Conservation (phyloP, 1,284 basidiomycete species). For the Marasmius sp. region DNA sequence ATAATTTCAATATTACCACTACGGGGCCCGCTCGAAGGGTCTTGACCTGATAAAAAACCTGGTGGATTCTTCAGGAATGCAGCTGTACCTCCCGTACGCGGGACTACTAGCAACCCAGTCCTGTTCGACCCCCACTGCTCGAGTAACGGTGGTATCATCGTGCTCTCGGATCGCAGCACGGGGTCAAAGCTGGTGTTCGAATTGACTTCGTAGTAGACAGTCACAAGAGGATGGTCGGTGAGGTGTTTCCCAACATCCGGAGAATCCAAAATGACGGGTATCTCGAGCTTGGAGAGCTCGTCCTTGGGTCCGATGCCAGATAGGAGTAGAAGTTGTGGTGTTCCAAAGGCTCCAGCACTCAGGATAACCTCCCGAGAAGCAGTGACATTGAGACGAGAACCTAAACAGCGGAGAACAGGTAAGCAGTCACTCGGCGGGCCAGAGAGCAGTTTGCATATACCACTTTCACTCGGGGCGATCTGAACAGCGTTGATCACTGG, state of each 20-base stretch:
- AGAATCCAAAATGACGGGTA: constrained; percentile 21
- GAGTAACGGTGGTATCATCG: constrained; percentile 13
- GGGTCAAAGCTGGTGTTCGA: constrained; percentile 23
- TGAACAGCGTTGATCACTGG: constrained; percentile 9
- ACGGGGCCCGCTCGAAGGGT: neutral
- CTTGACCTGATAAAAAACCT: neutral
- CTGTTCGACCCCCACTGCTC: constrained; percentile 22
- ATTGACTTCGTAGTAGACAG: constrained; percentile 21
- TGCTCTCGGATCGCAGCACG: constrained; percentile 16
- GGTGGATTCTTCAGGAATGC: neutral
- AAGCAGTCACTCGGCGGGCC: neutral
- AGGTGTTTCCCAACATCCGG: constrained; percentile 33
- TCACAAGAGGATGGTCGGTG: constrained; percentile 27
- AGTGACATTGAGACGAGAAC: constrained; percentile 7
- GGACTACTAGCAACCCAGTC: constrained; percentile 17
- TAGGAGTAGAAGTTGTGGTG: constrained; percentile 35
- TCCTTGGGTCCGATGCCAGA: constrained; percentile 36
- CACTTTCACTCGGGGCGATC: neutral
- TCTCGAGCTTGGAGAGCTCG: constrained; percentile 26
- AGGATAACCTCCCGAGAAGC: constrained; percentile 34
- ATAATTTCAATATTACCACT: constrained; percentile 16
- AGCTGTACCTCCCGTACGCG: neutral
- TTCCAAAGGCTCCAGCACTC: constrained; percentile 30
- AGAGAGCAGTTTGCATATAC: neutral
- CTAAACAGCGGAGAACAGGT: neutral